phyloP scores from a whole-genome alignment of 2,329 filamentous ascomycete genomes.

The Ceratocystis alfenasii region DNA sequence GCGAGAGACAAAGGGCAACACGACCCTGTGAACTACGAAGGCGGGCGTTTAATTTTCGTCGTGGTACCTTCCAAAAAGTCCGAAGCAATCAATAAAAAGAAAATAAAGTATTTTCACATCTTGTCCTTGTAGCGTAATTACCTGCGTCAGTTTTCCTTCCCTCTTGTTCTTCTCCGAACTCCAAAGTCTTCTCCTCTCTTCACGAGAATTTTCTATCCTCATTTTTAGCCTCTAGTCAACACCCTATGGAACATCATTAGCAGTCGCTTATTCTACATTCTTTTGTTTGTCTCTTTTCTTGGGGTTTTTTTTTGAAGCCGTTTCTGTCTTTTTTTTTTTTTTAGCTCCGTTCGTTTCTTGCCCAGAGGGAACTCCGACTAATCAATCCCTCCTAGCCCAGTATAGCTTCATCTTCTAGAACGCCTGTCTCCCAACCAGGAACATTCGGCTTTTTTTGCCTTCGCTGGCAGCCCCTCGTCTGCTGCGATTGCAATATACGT shows the following conservation, averaged over 20 bases:
- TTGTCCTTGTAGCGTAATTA: not conserved
- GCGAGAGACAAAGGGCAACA: not conserved
- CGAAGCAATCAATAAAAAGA: not conserved
- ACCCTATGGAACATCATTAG: not conserved
- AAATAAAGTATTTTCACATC: not conserved
- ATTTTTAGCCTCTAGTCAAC: not conserved
- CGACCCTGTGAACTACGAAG: not conserved
- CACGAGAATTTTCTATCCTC: not conserved
- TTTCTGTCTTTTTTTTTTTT: constrained; percentile 11
- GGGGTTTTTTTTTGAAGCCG: not conserved
- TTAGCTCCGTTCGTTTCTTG: constrained; percentile 9
- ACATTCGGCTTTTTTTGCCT: not conserved
- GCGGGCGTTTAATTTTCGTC: not conserved
- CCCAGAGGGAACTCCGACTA: not conserved
- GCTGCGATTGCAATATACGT: not conserved
- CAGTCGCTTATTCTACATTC: not conserved
- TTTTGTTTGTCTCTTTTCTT: constrained; percentile 12
- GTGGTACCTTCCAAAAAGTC: not conserved
- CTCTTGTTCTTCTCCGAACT: not conserved
- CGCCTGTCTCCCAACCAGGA: not conserved
- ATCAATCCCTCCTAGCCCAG: not conserved
- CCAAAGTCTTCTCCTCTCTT: not conserved
- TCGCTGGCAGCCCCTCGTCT: not conserved
- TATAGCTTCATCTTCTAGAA: constrained; percentile 4
- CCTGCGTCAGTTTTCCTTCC: not conserved